Base-by-base conservation (phyloP, 2,329 filamentous ascomycete genomes). In the Magnaporthiopsis incrustans region DNA sequence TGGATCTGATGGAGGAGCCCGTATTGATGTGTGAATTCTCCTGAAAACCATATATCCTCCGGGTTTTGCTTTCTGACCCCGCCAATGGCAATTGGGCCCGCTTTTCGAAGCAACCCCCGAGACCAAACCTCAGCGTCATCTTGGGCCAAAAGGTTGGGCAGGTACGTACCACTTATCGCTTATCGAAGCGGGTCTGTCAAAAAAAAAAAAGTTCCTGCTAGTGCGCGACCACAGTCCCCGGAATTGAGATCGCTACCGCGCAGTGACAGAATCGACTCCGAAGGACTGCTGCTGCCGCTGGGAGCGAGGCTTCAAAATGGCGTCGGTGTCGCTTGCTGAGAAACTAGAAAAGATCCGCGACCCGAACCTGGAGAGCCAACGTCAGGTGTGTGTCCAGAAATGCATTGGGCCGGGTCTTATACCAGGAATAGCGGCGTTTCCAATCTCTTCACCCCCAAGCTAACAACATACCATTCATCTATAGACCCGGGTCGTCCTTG, bases 401-500 rank as follows among this genome's bases (percentile, higher is more conserved):
- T 22, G n/a, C 26, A n/a, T 22, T 56, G 10, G 27, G 50, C 60
- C 26, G 38, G 14, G 7, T 11, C 60, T 18, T 33, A 3, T 8
- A 7, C 18, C 22, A 7, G 27, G 27, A 12, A 12, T 22, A 22
- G 44, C 44, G 7, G 44, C 18, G 8, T 8, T 10, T 25, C 44
- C 14, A 60, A 32, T 60, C 32, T 64, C 61, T 64, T 59, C 64
- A n/a, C 33, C 25, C 18, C 38, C 59, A 22, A 33, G 32, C 58
- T 33, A 14, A 35, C 58, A 38, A 38, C 7, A n/a, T n/a, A 11
- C 44, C n/a, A 15, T 67, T 32, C 30, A 2, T 27, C 7, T 12
- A 26, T 70, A 95, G 90, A 94, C 90, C 67, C 89, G 88, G 66
- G 87, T 96, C 70, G 89, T 99, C 67, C 87, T 99, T 68, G 87